phyloP scores from a whole-genome alignment of 1,284 basidiomycete genomes.

The Leucoagaricus sp. region DNA sequence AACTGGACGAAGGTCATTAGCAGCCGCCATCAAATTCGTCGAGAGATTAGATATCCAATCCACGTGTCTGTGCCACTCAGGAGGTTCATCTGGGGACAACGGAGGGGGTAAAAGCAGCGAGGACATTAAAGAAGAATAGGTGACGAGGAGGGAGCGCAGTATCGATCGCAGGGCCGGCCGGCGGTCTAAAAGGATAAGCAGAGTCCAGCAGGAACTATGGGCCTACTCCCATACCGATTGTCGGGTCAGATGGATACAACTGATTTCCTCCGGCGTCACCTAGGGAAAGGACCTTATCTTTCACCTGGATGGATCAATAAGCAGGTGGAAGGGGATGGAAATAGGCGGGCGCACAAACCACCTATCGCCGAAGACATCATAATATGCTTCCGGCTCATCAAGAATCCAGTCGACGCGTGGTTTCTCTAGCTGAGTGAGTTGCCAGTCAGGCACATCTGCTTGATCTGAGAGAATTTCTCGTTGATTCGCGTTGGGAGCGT shows the following conservation, averaged over 20 bases:
- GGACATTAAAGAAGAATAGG: constrained; percentile 66
- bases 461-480: constrained; percentile 65
- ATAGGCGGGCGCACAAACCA: constrained; percentile 61
- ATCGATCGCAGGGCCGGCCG: constrained; percentile 69
- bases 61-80: constrained; percentile 70
- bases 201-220: not conserved
- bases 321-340: constrained; percentile 12
- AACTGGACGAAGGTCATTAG: constrained; percentile 79
- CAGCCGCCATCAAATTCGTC: constrained; percentile 82
- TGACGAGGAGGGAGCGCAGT: constrained; percentile 67
- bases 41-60: constrained; percentile 76
- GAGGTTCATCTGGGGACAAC: constrained; percentile 43
- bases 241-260: constrained; percentile 70
- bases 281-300: constrained; percentile 73
- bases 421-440: constrained; percentile 70
- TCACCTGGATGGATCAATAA: constrained; percentile 48
- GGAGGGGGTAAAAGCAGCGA: constrained; percentile 66
- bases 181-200: constrained; percentile 48
- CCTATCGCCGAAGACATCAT: constrained; percentile 75
- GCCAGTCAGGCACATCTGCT: constrained; percentile 70
- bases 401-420: constrained; percentile 82
- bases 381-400: constrained; percentile 68
- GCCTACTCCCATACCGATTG: constrained; percentile 46
- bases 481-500: constrained; percentile 49
- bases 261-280: constrained; percentile 72